Evolutionary conservation across 495 filamentous ascomycete species (phyloP), one percentile per base, ranked within the genome.

Genomic region (Neurospora intermedia): DNA sequence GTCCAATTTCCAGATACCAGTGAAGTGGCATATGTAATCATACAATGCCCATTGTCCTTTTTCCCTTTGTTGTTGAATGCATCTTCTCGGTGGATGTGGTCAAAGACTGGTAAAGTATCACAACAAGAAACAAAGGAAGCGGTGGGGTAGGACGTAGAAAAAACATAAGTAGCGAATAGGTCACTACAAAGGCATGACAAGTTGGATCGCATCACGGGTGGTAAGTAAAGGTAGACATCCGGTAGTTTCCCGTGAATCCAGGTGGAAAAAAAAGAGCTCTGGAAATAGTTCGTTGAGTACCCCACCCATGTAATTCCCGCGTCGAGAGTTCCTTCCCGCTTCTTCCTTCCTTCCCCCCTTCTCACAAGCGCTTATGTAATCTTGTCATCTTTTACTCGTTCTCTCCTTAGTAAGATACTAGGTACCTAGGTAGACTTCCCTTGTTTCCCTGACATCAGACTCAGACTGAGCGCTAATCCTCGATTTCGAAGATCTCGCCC

Each of bases 121-220:
- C 27, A 35, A 8, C 0, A 1, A 16, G 4, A 3, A 4, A 3
- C 27, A 18, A 35, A 16, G 4, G 0, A 2, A 15, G 1, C 1
- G 1, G 9, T 18, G 0, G 3, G 0, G 2, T 1, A 9, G 1
- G 0, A 15, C 9, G 2, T 9, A 1, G 1, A 15, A 6, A 9
- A 6, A 3, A 54, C 8, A 35, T 18, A 31, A 31, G 23, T 1
- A 9, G 15, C 18, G 1, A 0, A 18, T 35, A 8, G 31, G 23
- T 0, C 1, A 31, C 2, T n/a, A n/a, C n/a, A n/a, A n/a, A n/a
- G 13, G 31, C 31, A 35, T 35, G 31, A 35, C 2, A 35, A 13
- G 11, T 54, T 9, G 6, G 2, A 6, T 20, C 13, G 11, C 20
- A 54, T 6, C 20, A 54, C 9, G 8, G 5, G 9, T 23, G 43